Percentiles rank a stretch among this genome's conserved stretches.
Evolutionary conservation across 352 stramenopile species (phyloP).

Genomic region (Pythium grandisporangium): DNA sequence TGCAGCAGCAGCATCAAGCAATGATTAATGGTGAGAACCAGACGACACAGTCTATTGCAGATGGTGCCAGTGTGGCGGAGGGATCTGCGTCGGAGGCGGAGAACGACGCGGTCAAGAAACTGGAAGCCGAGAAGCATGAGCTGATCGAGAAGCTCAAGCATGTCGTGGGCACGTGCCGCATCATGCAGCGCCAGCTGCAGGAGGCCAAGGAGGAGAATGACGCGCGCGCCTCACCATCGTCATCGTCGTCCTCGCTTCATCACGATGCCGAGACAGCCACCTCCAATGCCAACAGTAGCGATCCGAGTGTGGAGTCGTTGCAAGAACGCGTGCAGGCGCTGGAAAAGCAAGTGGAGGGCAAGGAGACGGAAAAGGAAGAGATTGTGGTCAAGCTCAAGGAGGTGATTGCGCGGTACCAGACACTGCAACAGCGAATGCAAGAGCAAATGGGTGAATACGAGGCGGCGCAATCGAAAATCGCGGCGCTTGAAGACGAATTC

Average conservation of each 20-base stretch:
- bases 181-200: constrained; percentile 67
- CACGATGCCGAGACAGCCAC: constrained; percentile 15
- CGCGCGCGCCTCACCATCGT: constrained; percentile 21
- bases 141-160: constrained; percentile 74
- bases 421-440: constrained; percentile 40
- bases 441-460: constrained; percentile 38
- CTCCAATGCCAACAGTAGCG: neutral
- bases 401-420: constrained; percentile 34
- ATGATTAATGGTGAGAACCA: constrained; percentile 16
- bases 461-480: constrained; percentile 31
- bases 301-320: neutral
- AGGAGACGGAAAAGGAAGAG: constrained; percentile 38
- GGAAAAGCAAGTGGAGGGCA: constrained; percentile 24
- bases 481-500: constrained; percentile 25
- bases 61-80: neutral
- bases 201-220: constrained; percentile 52
- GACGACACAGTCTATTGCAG: neutral
- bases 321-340: constrained; percentile 15
- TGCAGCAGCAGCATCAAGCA: constrained; percentile 39
- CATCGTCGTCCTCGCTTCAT: too few relatives aligned
- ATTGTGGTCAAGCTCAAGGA: constrained; percentile 39
- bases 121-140: constrained; percentile 60
- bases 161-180: constrained; percentile 52
- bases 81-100: constrained; percentile 5
- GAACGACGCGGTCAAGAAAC: constrained; percentile 24